Conservation (phyloP, 2,329 filamentous ascomycete species). For the Neopestalotiopsis sp. region DNA sequence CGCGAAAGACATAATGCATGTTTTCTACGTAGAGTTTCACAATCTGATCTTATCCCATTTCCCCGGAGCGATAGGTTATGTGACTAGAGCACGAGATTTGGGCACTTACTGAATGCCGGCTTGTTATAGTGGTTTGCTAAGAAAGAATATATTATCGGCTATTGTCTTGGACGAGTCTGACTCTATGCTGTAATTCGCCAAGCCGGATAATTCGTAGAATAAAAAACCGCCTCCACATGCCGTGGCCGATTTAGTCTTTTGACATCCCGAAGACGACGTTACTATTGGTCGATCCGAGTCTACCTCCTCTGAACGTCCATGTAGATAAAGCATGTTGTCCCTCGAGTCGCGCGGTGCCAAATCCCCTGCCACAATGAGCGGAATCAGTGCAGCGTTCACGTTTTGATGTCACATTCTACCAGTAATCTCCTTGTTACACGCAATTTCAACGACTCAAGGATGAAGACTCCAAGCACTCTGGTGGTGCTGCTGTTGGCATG, state of each 20-base stretch:
- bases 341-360: background rate
- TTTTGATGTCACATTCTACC: background rate
- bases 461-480: constrained; percentile 2
- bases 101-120: background rate
- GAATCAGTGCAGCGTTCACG: background rate
- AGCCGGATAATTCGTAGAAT: constrained; percentile 16
- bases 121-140: background rate
- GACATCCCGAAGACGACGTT: background rate
- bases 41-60: no score
- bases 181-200: constrained; percentile 11
- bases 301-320: background rate
- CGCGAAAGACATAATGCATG: no score
- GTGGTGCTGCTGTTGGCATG: constrained; percentile 1
- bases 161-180: background rate
- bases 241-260: background rate
- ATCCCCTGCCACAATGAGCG: background rate
- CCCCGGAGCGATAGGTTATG: no score
- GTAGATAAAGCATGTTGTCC: background rate
- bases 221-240: background rate
- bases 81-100: no score
- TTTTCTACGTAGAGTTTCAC: no score
- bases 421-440: background rate
- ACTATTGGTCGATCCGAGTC: background rate
- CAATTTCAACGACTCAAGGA: background rate
- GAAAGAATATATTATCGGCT: background rate